Evolutionary conservation across 805 yeast species (phyloP).

Genomic region (Saturnispora hagleri): DNA sequence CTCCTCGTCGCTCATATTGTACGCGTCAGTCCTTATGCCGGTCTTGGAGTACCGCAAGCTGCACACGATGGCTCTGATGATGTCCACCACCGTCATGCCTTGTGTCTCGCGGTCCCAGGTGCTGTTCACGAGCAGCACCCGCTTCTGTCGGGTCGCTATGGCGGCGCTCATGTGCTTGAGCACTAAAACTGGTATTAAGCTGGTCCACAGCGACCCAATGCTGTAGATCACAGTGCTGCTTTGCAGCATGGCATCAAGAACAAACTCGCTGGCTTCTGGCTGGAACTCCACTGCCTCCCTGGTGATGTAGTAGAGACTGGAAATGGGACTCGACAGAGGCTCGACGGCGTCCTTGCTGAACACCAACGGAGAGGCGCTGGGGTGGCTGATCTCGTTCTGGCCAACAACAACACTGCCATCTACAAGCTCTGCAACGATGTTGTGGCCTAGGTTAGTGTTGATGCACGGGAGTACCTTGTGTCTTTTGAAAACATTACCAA

Average conservation of each 20-base stretch:
- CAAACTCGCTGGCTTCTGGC: conserved; percentile 63
- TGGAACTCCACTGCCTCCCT: conserved; percentile 82
- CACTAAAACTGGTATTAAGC: conserved; percentile 70
- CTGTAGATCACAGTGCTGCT: conserved; percentile 60
- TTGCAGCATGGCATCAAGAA: conserved; percentile 38
- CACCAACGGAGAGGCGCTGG: conserved; percentile 57
- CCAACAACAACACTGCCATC: conserved; percentile 77
- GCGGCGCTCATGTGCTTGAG: conserved; percentile 67
- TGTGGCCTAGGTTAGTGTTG: conserved; percentile 77
- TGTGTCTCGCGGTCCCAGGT: conserved; percentile 70
- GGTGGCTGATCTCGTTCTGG: conserved; percentile 91
- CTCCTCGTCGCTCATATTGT: not conserved
- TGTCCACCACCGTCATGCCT: conserved; percentile 53
- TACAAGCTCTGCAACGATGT: conserved; percentile 65
- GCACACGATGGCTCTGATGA: conserved; percentile 26
- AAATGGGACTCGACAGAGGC: conserved; percentile 68
- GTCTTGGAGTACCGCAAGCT: conserved; percentile 2
- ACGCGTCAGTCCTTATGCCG: not conserved
- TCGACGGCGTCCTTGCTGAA: conserved; percentile 50
- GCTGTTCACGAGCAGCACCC: conserved; percentile 66
- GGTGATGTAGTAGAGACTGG: conserved; percentile 67
- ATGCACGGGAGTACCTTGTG: conserved; percentile 68
- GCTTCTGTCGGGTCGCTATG: conserved; percentile 31
- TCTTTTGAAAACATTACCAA: conserved; percentile 47
- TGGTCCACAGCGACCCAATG: conserved; percentile 84